Percentiles rank a stretch among this genome's conserved stretches.
These are phyloP conservation scores for Sphaerostilbella broomeana DNA, from an alignment of 2,329 filamentous ascomycete species.

Conservation along the genomic window DNA sequence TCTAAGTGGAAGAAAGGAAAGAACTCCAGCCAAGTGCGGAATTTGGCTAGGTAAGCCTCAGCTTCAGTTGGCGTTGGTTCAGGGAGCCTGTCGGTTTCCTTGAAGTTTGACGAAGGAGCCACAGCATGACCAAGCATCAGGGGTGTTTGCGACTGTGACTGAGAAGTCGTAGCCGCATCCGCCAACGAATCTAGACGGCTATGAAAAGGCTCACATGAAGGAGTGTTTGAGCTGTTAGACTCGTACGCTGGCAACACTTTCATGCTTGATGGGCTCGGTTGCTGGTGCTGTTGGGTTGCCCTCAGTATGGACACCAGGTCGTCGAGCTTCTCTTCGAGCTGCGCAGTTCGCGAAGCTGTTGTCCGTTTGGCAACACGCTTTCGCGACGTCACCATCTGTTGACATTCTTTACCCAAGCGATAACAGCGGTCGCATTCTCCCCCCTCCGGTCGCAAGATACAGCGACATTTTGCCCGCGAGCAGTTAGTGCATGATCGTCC, in stretches of 20 bases:
- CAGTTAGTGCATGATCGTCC: conserved; percentile 42
- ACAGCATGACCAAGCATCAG: not conserved
- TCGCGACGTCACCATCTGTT: conserved; percentile 36
- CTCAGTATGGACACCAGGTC: conserved; percentile 41
- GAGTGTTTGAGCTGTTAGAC: no score
- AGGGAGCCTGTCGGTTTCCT: conserved; percentile 17
- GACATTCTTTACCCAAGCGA: conserved; percentile 42
- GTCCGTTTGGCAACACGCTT: conserved; percentile 31
- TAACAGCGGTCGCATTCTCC: conserved; percentile 35
- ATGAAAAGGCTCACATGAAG: conserved; percentile 15
- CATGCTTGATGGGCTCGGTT: not conserved
- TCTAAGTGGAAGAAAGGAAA: conserved; percentile 41
- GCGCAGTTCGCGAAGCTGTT: conserved; percentile 33
- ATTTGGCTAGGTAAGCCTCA: conserved; percentile 34
- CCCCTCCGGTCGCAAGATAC: conserved; percentile 33
- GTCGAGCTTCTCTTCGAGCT: conserved; percentile 45
- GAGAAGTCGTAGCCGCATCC: conserved; percentile 30
- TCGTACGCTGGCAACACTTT: not conserved
- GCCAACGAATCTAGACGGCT: conserved; percentile 32
- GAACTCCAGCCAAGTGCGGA: conserved; percentile 35
- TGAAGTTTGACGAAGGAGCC: conserved; percentile 3
- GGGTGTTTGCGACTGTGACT: conserved; percentile 7
- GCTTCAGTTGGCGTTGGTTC: conserved; percentile 32
- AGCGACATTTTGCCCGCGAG: conserved; percentile 43
- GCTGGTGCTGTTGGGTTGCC: conserved; percentile 22